Percentiles rank a stretch among this genome's conserved stretches.
phyloP scores from a whole-genome alignment of 2,329 filamentous ascomycete species.

The Botrytis fragariae region DNA sequence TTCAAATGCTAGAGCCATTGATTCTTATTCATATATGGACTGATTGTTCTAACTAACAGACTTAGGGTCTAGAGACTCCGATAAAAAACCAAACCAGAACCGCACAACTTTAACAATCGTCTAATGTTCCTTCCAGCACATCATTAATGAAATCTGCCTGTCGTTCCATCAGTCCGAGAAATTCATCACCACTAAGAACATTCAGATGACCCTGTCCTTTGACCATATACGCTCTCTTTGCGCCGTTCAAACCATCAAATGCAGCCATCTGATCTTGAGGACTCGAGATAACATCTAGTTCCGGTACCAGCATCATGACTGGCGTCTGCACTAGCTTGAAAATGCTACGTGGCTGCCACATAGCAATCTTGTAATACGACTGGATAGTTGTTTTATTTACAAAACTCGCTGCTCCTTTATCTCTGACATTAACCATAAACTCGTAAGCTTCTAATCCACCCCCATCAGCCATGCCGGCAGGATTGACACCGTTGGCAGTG shows the following conservation, averaged over 20 bases:
- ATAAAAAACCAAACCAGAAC: too few species aligned
- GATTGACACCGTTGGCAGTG: neutral
- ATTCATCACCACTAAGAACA: constrained; percentile 31
- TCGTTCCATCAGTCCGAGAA: too few species aligned
- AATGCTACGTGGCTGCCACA: neutral
- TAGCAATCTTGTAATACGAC: neutral
- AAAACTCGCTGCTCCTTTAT: too few species aligned
- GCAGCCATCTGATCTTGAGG: neutral
- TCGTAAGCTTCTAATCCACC: neutral
- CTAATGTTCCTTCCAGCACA: too few species aligned
- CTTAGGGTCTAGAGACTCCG: too few species aligned
- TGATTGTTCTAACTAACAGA: too few species aligned
- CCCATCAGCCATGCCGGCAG: neutral
- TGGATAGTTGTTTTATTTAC: too few species aligned
- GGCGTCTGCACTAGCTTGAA: neutral
- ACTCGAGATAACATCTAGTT: neutral
- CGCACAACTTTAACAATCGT: too few species aligned
- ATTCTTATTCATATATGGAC: too few species aligned
- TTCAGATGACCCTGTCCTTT: constrained; percentile 35
- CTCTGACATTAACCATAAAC: neutral
- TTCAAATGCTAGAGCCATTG: too few species aligned
- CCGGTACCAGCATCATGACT: neutral
- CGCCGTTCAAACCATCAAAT: constrained; percentile 22
- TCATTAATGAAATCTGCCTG: too few species aligned
- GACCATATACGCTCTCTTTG: constrained; percentile 32